Base-by-base conservation (phyloP, 2,329 filamentous ascomycete species). In the Penicillium thymicola region DNA sequence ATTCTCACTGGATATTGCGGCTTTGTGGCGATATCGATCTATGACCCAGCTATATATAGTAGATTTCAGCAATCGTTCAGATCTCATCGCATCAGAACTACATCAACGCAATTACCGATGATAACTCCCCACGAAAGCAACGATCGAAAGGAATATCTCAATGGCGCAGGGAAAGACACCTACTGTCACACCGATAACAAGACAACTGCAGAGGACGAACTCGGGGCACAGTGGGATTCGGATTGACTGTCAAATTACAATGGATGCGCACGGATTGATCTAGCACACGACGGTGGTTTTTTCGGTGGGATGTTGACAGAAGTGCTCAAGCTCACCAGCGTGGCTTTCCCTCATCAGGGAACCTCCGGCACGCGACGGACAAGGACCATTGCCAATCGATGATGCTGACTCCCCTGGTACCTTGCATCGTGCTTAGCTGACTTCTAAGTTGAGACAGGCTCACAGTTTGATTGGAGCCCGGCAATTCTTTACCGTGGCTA, bases 291-390 rank as follows among this genome's bases (percentile, higher is more conserved):
- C 7, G 21, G 13, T 13, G 28, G 21, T 10, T 2, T 27, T 25
- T 16, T 34, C 8, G 21, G 16, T 9, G 2, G 38, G 14, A 30
- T 27, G 1, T 21, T 18, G 49, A 13, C 7, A 18, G 11, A 14
- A 11, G 13, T 18, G 7, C 14, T n/a, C 8, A 36, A 23, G 25
- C 7, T 18, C 5, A 4, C 30, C 10, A 4, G 21, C 4, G 6
- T 51, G 8, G 7, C 6, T 5, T 16, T 25, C 16, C 11, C 6
- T 23, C 43, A 48, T 10, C 9, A 51, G 16, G 13, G 5, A 43
- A 25, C 3, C 16, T n/a, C 34, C 54, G 54, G 54, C 54, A 52
- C 16, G 1, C 27, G 42, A 41, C 54, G 54, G 54, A 51, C 42
- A 25, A 21, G 1, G 5, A 16, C 0, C 8, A 51, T 51, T 51